Base-by-base conservation (phyloP, 2,329 filamentous ascomycete genomes). In the Apiospora marii region DNA sequence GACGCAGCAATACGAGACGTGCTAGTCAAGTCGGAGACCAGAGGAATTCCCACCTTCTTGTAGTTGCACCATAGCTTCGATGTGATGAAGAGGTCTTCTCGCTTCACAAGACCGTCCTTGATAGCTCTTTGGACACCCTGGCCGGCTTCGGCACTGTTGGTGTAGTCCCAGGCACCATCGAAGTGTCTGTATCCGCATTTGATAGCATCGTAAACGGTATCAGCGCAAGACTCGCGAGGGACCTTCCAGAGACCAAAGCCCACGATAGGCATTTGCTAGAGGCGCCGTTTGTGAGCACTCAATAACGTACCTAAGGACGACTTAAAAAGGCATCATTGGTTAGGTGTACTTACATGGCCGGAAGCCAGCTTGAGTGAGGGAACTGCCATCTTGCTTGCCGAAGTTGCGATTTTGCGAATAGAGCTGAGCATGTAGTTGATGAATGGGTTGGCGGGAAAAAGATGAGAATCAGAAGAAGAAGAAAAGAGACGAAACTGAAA, bases 41-140 rank as follows among this genome's bases (percentile, higher is more conserved):
- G 22, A 10, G 30, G 30, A 24, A 14, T 14, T 2, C 19, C 19
- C 58, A 64, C 58, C 58, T 88, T 85, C 78, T 92, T 89, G 77
- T 83, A 86, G 80, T 90, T 91, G 82, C 91, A 92, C 90, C 90
- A 92, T 48, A 92, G 83, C 80, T 93, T 93, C 14, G 89, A 91
- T 1, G 89, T 91, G 75, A 93, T 85, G 81, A 92, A 93, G 74
- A 93, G 83, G 72, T 93, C 86, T 61, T 89, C 84, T 67, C 91
- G 87, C 73, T 91, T 90, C 14, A 93, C 86, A 67, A 91, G 87
- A 44, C 89, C 89, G 74, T 91, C 86, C 10, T 79, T 79, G 76
- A 89, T 87, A 67, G 87, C 87, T 58, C 82, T 87, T 76, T 86
- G 88, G 78, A 93, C 89, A 27, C 89, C 92, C 75, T 86, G 83